A percentile compares a stretch with the other conserved stretches of the same genome.
Evolutionary conservation across 2,329 filamentous ascomycete species (phyloP).

Genomic region (Trichoderma cornu-damae): DNA sequence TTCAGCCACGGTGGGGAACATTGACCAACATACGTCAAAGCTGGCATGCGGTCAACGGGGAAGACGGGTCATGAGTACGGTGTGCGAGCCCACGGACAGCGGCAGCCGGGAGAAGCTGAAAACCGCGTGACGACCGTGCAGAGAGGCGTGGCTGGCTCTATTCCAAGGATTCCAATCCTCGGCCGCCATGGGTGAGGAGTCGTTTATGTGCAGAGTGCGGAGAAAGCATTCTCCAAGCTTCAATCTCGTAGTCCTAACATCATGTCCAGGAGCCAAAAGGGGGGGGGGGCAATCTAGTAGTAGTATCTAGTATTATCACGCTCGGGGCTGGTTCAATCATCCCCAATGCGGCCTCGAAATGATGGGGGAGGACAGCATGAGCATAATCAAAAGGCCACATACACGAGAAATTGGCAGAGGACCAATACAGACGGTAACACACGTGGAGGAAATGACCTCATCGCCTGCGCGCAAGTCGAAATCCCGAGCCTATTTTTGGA

Average conservation of each 20-base stretch:
- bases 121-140: background rate
- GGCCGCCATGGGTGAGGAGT: background rate
- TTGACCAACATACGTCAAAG: background rate
- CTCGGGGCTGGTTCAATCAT: background rate
- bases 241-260: background rate
- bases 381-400: background rate
- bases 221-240: background rate
- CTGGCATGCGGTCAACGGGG: background rate
- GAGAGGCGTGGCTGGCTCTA: slow-evolving; percentile 6
- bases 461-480: background rate
- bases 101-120: slow-evolving; percentile 9
- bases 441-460: slow-evolving; percentile 6
- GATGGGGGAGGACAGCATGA: background rate
- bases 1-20: slow-evolving; percentile 9
- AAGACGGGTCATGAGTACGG: background rate
- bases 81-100: slow-evolving; percentile 1
- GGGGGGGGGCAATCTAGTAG: background rate
- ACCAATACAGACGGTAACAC: background rate
- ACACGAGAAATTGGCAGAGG: slow-evolving; percentile 5
- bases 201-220: background rate
- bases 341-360: background rate
- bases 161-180: slow-evolving; percentile 3
- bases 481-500: slow-evolving; percentile 14
- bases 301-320: too few relatives aligned
- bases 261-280: background rate